phyloP scores from a whole-genome alignment of 495 filamentous ascomycete genomes.

The Parathielavia appendiculata region DNA sequence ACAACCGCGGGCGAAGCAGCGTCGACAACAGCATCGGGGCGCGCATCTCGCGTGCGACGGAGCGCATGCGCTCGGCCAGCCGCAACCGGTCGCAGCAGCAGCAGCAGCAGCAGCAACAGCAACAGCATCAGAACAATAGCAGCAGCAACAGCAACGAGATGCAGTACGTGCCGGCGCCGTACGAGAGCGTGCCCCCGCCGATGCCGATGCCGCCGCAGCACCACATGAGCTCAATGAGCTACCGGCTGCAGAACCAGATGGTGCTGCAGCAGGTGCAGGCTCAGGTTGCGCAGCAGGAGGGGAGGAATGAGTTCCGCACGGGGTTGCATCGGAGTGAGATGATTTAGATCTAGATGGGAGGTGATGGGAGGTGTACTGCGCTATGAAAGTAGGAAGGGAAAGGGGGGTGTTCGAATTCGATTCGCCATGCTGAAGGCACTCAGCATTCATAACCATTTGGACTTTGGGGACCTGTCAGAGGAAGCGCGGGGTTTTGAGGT shows the following conservation, averaged over 20 bases:
- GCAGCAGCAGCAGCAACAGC: constrained; percentile 37
- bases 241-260: constrained; percentile 19
- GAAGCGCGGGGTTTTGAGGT: neutral
- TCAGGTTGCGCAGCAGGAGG: constrained; percentile 22
- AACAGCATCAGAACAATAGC: neutral
- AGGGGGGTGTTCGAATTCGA: neutral
- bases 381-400: neutral
- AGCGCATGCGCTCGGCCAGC: constrained; percentile 64
- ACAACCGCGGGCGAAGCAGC: constrained; percentile 61
- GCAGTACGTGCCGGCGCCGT: constrained; percentile 35
- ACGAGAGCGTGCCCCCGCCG: constrained; percentile 51
- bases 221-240: neutral
- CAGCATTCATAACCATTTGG: too few relatives aligned
- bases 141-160: neutral
- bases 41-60: constrained; percentile 61
- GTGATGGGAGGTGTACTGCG: too few relatives aligned
- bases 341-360: constrained; percentile 30
- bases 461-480: too few relatives aligned
- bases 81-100: constrained; percentile 46
- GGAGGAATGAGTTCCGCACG: constrained; percentile 39
- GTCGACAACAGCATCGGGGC: constrained; percentile 53
- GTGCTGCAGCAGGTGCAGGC: constrained; percentile 24
- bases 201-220: constrained; percentile 4
- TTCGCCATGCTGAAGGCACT: too few relatives aligned
- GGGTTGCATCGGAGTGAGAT: constrained; percentile 45